Percentiles rank a stretch among this genome's conserved stretches.
These are phyloP conservation scores for Ceratocystis huliohia DNA, from an alignment of 2,329 filamentous ascomycete genomes.

Conservation along the genomic window DNA sequence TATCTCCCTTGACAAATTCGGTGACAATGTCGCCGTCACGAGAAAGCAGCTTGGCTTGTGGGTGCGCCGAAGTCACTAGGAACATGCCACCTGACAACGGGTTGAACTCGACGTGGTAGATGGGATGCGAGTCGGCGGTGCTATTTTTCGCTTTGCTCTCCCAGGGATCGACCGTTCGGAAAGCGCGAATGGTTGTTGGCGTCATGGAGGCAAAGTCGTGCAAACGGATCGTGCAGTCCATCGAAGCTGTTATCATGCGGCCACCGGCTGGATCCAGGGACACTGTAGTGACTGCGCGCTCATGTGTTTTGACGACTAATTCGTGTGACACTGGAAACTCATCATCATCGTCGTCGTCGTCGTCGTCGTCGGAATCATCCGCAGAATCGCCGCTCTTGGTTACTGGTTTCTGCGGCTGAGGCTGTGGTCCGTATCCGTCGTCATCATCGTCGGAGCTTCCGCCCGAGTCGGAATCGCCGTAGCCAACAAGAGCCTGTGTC, in stretches of 20 bases:
- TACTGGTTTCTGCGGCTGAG: constrained; percentile 34
- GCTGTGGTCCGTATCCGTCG: constrained; percentile 25
- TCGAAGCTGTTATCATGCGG: constrained; percentile 77
- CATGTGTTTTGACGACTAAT: constrained; percentile 82
- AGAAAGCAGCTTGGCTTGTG: constrained; percentile 78
- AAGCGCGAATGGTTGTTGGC: constrained; percentile 82
- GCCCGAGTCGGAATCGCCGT: constrained; percentile 21
- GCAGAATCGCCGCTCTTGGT: constrained; percentile 32
- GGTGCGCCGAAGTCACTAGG: constrained; percentile 75
- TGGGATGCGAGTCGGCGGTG: constrained; percentile 69
- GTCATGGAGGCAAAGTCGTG: constrained; percentile 96
- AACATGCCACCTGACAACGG: constrained; percentile 66
- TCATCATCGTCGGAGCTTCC: constrained; percentile 30
- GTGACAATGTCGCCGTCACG: constrained; percentile 76
- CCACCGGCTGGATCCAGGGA: constrained; percentile 76
- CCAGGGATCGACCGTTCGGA: constrained; percentile 82
- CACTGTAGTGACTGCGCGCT: constrained; percentile 70
- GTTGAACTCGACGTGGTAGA: constrained; percentile 80
- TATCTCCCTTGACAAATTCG: constrained; percentile 93
- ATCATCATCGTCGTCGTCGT: constrained; percentile 62
- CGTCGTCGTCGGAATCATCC: constrained; percentile 42
- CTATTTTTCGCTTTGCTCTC: constrained; percentile 55
- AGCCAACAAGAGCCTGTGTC: constrained; percentile 22
- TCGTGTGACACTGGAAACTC: constrained; percentile 90
- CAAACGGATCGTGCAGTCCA: constrained; percentile 80